Percentiles rank a stretch among this genome's conserved stretches.
Conservation (phyloP, 192 early-diverging fungal species). For the Mortierella antarctica region DNA sequence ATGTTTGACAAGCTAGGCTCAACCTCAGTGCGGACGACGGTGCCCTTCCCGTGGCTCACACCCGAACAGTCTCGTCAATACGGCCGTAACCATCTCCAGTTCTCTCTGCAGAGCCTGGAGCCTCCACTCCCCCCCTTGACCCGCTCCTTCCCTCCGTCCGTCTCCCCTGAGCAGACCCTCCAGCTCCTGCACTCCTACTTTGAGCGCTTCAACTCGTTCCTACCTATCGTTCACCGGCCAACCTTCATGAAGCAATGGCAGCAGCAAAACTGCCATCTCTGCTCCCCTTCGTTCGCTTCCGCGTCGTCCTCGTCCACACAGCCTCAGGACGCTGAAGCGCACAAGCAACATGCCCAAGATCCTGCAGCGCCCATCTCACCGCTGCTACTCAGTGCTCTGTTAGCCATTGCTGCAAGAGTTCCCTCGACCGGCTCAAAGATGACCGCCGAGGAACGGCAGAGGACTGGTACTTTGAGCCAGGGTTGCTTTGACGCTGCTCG, state of each 20-base stretch:
- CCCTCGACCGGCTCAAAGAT: conserved; percentile 34
- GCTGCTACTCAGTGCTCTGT: conserved; percentile 51
- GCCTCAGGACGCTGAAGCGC: conserved; percentile 21
- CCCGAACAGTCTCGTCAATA: conserved; percentile 51
- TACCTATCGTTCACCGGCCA: conserved; percentile 34
- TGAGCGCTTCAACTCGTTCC: conserved; percentile 33
- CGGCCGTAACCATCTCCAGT: conserved; percentile 51
- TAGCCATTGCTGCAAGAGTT: conserved; percentile 52
- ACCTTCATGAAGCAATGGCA: conserved; percentile 53
- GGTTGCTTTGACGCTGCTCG: conserved; percentile 46
- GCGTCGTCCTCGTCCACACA: neutral
- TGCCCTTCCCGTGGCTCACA: conserved; percentile 52
- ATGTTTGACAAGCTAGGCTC: conserved; percentile 52
- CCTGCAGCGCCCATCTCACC: conserved; percentile 45
- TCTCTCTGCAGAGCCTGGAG: conserved; percentile 37
- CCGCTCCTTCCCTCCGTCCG: conserved; percentile 29
- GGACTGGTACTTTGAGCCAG: conserved; percentile 20
- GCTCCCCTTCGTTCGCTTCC: neutral
- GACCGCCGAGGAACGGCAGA: conserved; percentile 31
- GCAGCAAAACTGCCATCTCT: conserved; percentile 29
- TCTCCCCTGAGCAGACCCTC: conserved; percentile 14
- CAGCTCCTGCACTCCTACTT: conserved; percentile 43
- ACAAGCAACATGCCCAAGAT: conserved; percentile 30
- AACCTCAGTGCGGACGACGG: conserved; percentile 46
- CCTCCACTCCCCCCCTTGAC: conserved; percentile 32